Base-by-base conservation (phyloP, 352 stramenopile species). In the Vaucheria bursata region DNA sequence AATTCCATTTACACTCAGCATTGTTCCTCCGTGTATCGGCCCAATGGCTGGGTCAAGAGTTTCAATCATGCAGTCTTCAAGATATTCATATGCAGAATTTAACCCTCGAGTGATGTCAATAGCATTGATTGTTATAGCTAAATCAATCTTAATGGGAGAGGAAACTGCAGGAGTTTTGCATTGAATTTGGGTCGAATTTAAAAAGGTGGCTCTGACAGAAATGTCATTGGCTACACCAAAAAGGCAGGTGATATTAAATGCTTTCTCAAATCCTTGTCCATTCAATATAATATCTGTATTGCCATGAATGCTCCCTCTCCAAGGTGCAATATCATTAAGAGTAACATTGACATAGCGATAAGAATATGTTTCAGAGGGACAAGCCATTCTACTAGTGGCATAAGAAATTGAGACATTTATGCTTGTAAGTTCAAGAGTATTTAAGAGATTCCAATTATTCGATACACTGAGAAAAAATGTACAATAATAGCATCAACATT, bases 281-380 rank as follows among this genome's bases (percentile, higher is more conserved):
- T 40, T 49, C 3, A 88, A 72, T 7, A 45, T 77, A n/a, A 90
- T 81, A 25, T 52, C 73, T 35, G 87, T 90, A 0, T 82, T 85
- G 45, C 87, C 88, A 74, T 40, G 73, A 29, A 85, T 53, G 31
- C 83, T 72, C 37, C 87, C 87, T 78, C 84, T 84, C 0, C 71
- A 75, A 33, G 87, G 87, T 35, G 69, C 50, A 49, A 89, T 84
- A 45, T n/a, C n/a, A n/a, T n/a, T n/a, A n/a, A n/a, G n/a, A n/a
- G n/a, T n/a, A n/a, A n/a, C n/a, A n/a, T n/a, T n/a, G n/a, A n/a
- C n/a, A n/a, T n/a, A n/a, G n/a, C n/a, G n/a, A n/a, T n/a, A n/a
- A n/a, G n/a, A n/a, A n/a, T n/a, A n/a, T n/a, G n/a, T n/a, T n/a
- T n/a, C n/a, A n/a, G n/a, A n/a, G n/a, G n/a, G n/a, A n/a, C n/a